These are phyloP conservation scores for Nicotiana tomentosiformis DNA, from an alignment of 257 asterid species.

Conservation along the genomic window DNA sequence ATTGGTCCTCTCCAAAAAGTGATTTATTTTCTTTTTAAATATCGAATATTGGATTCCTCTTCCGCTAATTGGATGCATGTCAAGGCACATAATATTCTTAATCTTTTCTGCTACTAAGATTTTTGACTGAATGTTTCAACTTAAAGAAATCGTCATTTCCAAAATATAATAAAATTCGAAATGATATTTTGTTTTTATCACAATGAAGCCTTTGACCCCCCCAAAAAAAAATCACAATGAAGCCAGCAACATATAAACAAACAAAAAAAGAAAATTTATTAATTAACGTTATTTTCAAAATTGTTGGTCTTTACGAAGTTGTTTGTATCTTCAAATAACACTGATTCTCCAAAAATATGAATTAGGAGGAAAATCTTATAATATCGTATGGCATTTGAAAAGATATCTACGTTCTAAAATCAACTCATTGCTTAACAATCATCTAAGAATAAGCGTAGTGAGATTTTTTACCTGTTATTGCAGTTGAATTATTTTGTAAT, in stretches of 20 bases:
- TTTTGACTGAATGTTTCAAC: neutral
- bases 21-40: too few relatives aligned
- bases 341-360: neutral
- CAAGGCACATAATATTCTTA: neutral
- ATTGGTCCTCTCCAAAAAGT: neutral
- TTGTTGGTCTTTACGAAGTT: neutral
- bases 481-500: conserved; percentile 2
- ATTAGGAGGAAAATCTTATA: neutral
- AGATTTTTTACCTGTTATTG: neutral
- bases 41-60: neutral
- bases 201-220: neutral
- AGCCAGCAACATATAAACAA: neutral
- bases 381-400: neutral
- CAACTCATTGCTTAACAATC: neutral
- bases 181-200: neutral
- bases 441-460: neutral
- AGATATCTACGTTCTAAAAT: neutral
- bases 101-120: neutral
- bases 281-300: neutral
- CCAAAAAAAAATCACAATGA: neutral
- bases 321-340: neutral
- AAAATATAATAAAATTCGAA: neutral
- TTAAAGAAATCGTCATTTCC: neutral
- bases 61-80: neutral
- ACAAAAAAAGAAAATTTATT: neutral